These are phyloP conservation scores for Telopea speciosissima DNA, from an alignment of 177 flowering plant species.

Conservation along the genomic window DNA sequence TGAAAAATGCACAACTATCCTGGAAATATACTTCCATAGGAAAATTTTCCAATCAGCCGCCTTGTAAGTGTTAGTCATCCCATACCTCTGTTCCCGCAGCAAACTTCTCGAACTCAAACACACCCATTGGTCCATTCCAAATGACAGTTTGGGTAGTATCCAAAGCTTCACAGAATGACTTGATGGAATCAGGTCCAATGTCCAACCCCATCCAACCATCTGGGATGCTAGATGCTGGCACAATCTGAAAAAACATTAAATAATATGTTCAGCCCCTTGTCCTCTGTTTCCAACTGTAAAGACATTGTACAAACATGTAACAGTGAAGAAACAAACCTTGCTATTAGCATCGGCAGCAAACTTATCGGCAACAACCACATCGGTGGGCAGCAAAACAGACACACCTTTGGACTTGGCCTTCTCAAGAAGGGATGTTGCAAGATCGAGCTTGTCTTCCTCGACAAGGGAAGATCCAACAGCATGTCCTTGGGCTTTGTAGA, in stretches of 20 bases:
- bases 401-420: conserved; percentile 87
- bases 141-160: background rate
- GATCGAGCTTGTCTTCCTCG: conserved; percentile 84
- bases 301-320: background rate
- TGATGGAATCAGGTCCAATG: background rate
- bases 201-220: conserved; percentile 13
- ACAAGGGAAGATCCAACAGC: conserved; percentile 88
- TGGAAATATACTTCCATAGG: too few relatives aligned
- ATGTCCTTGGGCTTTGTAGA: conserved; percentile 83
- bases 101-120: background rate
- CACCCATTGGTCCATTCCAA: background rate
- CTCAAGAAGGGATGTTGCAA: conserved; percentile 69
- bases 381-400: conserved; percentile 70
- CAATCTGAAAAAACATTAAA: background rate
- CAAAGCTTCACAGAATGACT: background rate
- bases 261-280: background rate
- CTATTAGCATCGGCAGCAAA: conserved; percentile 87
- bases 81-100: background rate
- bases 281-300: background rate
- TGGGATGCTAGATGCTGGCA: background rate
- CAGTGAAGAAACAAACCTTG: conserved; percentile 43
- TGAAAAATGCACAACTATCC: too few relatives aligned
- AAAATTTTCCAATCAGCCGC: too few relatives aligned
- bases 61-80: too few relatives aligned
- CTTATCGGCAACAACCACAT: conserved; percentile 81